Base-by-base conservation (phyloP, 352 stramenopile species). In the Globisporangium nodosum region DNA sequence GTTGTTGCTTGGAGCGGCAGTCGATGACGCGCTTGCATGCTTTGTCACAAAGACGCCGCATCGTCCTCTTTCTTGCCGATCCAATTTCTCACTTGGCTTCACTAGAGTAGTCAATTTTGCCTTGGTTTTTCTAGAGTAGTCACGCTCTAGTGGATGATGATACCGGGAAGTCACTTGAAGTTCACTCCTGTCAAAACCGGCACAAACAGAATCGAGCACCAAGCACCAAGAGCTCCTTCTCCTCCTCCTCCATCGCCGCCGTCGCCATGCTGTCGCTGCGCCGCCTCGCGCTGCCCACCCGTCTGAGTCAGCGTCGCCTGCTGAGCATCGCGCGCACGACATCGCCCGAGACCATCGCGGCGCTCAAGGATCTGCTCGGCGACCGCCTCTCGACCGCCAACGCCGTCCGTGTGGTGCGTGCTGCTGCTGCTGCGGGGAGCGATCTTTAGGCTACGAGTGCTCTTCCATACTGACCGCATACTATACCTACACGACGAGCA, bases 301-400 rank as follows among this genome's bases (percentile, higher is more conserved):
- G 51, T 2, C 30, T 18, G 24, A 43, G 27, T 31, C 37, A 58
- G n/a, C 40, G 27, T 9, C 54, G 51, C 15, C 48, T 45, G 21
- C 46, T 79, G 54, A 76, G 60, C 56, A 72, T 9, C 8, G 35
- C 49, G 20, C 71, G 64, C 54, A 67, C 69, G n/a, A 60, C 74
- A 21, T 68, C 78, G 15, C 54, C 60, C 20, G 70, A 81, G 61
- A 89, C 78, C 21, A 64, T 90, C 2, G 70, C 61, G 11, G 70
- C 76, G 52, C 72, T 87, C 9, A 73, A 76, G 43, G 66, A 68
- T n/a, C 69, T 91, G 37, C 73, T 87, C 21, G 75, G 81, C 43
- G 74, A 92, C 49, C 84, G 84, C 49, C 72, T 93, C 52, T 90
- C 84, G 46, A 93, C 81, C 9, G 64, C 81, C 20, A 52, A 65